phyloP scores from a whole-genome alignment of 2,329 filamentous ascomycete species.

The Monosporascus sp. region DNA sequence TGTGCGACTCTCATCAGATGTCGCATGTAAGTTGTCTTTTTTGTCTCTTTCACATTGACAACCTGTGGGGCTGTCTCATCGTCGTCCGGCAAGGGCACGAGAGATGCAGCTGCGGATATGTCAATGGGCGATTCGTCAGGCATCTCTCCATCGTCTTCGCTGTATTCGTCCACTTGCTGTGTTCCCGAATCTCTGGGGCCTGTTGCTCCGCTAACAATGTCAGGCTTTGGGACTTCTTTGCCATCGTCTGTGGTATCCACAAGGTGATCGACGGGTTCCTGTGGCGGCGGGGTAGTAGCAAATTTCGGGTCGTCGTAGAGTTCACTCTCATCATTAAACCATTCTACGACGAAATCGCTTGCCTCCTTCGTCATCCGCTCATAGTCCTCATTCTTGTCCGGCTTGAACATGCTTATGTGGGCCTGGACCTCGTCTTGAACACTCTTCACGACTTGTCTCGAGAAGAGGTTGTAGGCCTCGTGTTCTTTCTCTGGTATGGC shows the following conservation, averaged over 20 bases:
- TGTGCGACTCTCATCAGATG: constrained; percentile 45
- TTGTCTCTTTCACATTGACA: constrained; percentile 27
- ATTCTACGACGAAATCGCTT: constrained; percentile 50
- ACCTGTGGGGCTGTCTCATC: constrained; percentile 27
- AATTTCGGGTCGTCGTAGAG: constrained; percentile 44
- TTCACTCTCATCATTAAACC: constrained; percentile 44
- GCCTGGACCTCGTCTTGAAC: constrained; percentile 67
- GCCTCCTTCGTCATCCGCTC: constrained; percentile 57
- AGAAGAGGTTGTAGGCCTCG: constrained; percentile 35
- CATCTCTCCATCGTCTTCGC: constrained; percentile 16
- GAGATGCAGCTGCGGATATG: constrained; percentile 45
- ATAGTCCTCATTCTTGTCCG: constrained; percentile 57
- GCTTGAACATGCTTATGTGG: constrained; percentile 62
- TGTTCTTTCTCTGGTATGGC: constrained; percentile 55
- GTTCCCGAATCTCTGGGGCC: constrained; percentile 3
- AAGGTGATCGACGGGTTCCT: constrained; percentile 29
- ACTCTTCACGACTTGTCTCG: constrained; percentile 56
- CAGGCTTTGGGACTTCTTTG: constrained; percentile 22
- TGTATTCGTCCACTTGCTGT: constrained; percentile 10
- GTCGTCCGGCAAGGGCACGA: constrained; percentile 42
- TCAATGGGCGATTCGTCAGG: constrained; percentile 43
- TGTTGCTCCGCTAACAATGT: constrained; percentile 16
- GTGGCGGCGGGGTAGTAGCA: constrained; percentile 31
- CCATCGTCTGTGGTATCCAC: constrained; percentile 27
- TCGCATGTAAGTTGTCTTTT: constrained; percentile 39